Evolutionary conservation across 23 red algal genomes (phyloP).

Genomic region (Gracilaria gracilis): DNA sequence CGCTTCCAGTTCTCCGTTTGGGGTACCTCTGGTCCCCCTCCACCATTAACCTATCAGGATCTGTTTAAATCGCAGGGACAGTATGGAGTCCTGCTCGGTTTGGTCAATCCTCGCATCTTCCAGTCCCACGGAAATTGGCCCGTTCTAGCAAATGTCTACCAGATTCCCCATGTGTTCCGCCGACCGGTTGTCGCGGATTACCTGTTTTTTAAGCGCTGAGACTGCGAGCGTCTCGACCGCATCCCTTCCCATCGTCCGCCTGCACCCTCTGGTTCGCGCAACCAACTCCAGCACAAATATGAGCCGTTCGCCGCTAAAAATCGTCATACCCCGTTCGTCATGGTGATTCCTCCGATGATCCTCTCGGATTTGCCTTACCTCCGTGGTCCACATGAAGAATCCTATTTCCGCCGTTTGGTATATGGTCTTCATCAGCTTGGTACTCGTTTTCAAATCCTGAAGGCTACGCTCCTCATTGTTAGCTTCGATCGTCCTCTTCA

Average conservation of each 20-base stretch:
- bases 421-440: not conserved
- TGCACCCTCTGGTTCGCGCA: too few relatives aligned
- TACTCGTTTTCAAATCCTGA: not conserved
- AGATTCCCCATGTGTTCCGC: not conserved
- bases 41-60: too few relatives aligned
- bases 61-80: too few relatives aligned
- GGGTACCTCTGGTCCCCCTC: too few relatives aligned
- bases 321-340: not conserved
- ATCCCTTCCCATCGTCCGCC: too few relatives aligned
- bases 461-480: not conserved
- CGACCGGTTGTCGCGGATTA: not conserved
- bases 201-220: not conserved
- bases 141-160: not conserved
- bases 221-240: too few relatives aligned
- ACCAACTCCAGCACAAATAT: not conserved
- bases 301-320: not conserved
- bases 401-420: not conserved
- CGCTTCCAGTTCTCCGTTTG: too few relatives aligned
- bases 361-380: not conserved
- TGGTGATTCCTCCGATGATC: not conserved
- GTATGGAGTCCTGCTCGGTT: not conserved
- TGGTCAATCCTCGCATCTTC: not conserved
- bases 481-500: not conserved
- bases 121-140: not conserved
- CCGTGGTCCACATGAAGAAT: not conserved